phyloP scores from a whole-genome alignment of 768 basidiomycete species.

The Plicaturopsis crispa region DNA sequence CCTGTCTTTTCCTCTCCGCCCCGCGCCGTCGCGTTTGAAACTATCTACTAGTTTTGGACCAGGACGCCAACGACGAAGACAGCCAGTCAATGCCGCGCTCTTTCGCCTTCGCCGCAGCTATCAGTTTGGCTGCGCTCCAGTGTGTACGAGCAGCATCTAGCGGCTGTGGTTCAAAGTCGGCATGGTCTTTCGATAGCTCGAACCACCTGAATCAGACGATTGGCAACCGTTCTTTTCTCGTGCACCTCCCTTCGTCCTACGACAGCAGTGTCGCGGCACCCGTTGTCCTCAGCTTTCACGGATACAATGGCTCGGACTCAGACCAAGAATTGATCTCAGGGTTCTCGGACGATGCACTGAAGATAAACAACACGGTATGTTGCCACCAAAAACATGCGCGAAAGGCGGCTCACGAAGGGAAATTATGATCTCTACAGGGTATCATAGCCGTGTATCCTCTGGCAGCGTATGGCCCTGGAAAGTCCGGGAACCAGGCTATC shows the following conservation, averaged over 20 bases:
- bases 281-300: conserved; percentile 9
- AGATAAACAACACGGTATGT: conserved; percentile 7
- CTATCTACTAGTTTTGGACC: no score
- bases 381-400: no score
- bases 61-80: no score
- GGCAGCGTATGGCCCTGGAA: conserved; percentile 10
- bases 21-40: no score
- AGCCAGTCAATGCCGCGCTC: no score
- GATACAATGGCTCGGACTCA: conserved; percentile 7
- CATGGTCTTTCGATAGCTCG: conserved; percentile 11
- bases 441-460: conserved; percentile 14
- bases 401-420: no score
- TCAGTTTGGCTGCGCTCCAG: no score
- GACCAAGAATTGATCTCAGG: conserved; percentile 10
- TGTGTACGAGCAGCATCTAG: no score
- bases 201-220: conserved; percentile 9
- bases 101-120: no score
- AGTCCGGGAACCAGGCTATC: conserved; percentile 6
- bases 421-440: no score
- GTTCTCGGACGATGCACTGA: conserved; percentile 8
- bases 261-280: conserved; percentile 4
- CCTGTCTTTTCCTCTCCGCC: no score
- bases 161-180: conserved; percentile 5
- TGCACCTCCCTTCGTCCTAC: conserved; percentile 9
- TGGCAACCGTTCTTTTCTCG: conserved; percentile 11